These are phyloP conservation scores for Talaromyces verruculosus DNA, from an alignment of 2,329 filamentous ascomycete species.

Conservation along the genomic window DNA sequence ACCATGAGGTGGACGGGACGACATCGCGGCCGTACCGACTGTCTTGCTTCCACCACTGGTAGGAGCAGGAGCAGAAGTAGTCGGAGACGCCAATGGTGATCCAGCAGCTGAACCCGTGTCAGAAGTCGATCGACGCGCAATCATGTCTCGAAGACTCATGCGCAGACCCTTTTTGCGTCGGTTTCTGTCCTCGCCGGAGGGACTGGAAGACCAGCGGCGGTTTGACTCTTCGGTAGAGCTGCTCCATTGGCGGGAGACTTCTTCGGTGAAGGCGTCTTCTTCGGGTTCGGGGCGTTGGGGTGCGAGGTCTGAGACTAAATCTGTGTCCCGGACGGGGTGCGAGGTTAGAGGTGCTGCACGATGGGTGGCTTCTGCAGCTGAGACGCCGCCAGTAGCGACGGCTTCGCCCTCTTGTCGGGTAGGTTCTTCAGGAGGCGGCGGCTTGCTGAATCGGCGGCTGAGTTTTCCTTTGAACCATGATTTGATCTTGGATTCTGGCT, in stretches of 20 bases:
- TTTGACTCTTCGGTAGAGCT: constrained; percentile 17
- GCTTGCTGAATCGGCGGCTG: constrained; percentile 31
- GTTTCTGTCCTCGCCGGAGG: constrained; percentile 23
- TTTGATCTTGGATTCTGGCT: constrained; percentile 36
- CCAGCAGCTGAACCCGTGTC: constrained; percentile 26
- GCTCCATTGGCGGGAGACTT: constrained; percentile 22
- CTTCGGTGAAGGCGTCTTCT: constrained; percentile 16
- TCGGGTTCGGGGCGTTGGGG: constrained; percentile 5
- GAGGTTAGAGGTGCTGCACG: constrained; percentile 29
- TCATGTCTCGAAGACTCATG: constrained; percentile 30
- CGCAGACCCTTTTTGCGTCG: constrained; percentile 28
- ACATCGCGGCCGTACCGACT: constrained; percentile 21
- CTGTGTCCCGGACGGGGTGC: constrained; percentile 32
- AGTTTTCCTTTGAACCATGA: constrained; percentile 37
- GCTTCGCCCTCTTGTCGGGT: background rate
- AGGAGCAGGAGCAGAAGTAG: constrained; percentile 7
- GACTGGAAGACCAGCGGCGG: background rate
- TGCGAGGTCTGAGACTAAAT: constrained; percentile 22
- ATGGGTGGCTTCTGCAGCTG: background rate
- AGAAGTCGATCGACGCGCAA: constrained; percentile 26
- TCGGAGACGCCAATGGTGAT: constrained; percentile 16
- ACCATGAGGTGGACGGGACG: constrained; percentile 20
- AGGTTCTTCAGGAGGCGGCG: constrained; percentile 26
- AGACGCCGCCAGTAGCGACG: background rate
- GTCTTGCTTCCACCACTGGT: constrained; percentile 9